Evolutionary conservation across 2,329 filamentous ascomycete species (phyloP).

Genomic region (Cladosporium oxysporum): DNA sequence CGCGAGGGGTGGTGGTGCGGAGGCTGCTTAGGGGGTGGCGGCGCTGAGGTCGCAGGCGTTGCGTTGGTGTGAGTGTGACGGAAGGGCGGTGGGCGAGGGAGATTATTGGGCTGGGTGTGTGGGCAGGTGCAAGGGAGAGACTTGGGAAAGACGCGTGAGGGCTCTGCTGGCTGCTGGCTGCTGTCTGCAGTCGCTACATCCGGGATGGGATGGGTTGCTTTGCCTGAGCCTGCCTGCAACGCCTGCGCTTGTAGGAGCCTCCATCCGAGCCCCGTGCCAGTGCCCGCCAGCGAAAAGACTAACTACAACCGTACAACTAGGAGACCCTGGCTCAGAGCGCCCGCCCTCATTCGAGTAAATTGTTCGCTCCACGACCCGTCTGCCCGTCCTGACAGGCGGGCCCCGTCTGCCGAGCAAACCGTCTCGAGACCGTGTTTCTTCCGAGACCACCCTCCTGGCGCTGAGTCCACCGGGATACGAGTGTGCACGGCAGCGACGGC

Average conservation of each 20-base stretch:
- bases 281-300: neutral
- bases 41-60: constrained; percentile 4
- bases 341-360: neutral
- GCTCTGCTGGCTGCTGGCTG: neutral
- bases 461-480: neutral
- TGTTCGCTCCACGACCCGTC: neutral
- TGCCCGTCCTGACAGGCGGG: neutral
- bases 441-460: neutral
- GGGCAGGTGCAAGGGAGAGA: constrained; percentile 3
- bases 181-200: neutral
- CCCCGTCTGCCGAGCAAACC: neutral
- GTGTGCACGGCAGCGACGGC: neutral
- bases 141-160: neutral
- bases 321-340: neutral
- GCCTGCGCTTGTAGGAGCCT: neutral
- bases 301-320: neutral
- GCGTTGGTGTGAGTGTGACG: neutral
- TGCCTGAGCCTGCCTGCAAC: neutral
- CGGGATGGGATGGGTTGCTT: neutral
- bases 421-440: constrained; percentile 8
- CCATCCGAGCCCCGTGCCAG: neutral
- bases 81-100: neutral
- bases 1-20: neutral
- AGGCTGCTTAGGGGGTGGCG: neutral
- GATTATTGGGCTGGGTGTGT: constrained; percentile 6